These are phyloP conservation scores for Boechera retrofracta DNA, from an alignment of 345 rosid species.

Conservation along the genomic window DNA sequence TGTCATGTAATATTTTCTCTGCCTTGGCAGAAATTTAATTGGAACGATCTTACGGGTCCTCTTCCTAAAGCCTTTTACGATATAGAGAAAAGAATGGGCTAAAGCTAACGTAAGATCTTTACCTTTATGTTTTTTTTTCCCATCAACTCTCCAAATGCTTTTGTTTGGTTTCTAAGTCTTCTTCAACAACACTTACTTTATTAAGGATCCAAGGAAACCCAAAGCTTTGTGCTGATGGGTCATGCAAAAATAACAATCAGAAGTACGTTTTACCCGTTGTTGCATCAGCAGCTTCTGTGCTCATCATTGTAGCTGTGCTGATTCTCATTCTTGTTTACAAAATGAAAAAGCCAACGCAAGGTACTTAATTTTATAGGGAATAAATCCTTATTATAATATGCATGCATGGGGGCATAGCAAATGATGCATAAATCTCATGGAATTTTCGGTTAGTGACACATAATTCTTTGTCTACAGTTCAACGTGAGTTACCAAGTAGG, in stretches of 20 bases:
- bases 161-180: background rate
- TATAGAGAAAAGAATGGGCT: constrained; percentile 33
- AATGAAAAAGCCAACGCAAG: constrained; percentile 27
- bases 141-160: background rate
- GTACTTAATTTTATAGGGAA: background rate
- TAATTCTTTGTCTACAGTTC: background rate
- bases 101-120: constrained; percentile 37
- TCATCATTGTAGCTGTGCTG: constrained; percentile 22
- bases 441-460: background rate
- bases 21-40: constrained; percentile 45
- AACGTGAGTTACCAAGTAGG: constrained; percentile 11
- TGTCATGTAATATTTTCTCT: background rate
- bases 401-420: background rate
- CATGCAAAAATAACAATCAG: constrained; percentile 34
- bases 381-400: background rate
- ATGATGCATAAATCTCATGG: background rate
- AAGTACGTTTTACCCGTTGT: constrained; percentile 36
- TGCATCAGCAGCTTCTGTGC: constrained; percentile 36
- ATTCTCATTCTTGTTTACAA: constrained; percentile 23
- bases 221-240: constrained; percentile 26
- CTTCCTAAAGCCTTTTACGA: constrained; percentile 40
- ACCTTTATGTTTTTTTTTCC: background rate
- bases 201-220: constrained; percentile 46
- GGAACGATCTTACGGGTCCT: constrained; percentile 49
- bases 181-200: background rate